Base-by-base conservation (phyloP, 352 stramenopile genomes). In the Phytophthora macrochlamydospora region DNA sequence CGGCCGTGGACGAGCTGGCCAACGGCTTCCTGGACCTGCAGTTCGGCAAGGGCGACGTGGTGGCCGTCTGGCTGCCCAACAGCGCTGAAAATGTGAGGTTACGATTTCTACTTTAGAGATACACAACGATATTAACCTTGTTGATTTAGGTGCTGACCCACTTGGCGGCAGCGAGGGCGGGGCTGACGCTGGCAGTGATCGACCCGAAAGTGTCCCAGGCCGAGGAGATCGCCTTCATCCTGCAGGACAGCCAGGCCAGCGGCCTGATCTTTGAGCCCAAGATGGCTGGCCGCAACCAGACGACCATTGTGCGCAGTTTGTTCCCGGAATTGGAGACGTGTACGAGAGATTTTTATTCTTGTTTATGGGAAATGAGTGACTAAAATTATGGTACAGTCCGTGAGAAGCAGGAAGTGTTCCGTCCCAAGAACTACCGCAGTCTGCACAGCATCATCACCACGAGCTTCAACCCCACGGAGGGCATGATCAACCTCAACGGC, bases 371-470 rank as follows among this genome's bases (percentile, higher is more conserved):
- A 24, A 24, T 24, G 18, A 24, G 18, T 24, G 18, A 24, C 18
- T 24, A 24, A 24, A 24, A 24, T 24, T 24, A 24, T 24, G 18
- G 18, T 11, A 11, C 45, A 93, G 85, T 83, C 75, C 75, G 78
- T 51, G 65, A 81, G 1, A 56, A 73, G 29, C 66, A 81, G 55
- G 65, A 82, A 40, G 79, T 92, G 29, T 93, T 95, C 76, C 87
- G 87, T 49, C 85, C 85, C 40, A 91, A 91, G 65, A 75, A 83
- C 24, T 95, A 93, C 66, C 87, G 85, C 67, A 69, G 87, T 67
- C 59, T 96, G 57, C 87, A 96, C 79, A 91, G 69, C 51, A 71
- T 96, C 60, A 94, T 94, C 75, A 92, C 87, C 28, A 96, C 89
- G 24, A 83, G 83, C 62, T 82, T 85, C 51, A 81, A 94, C 28